phyloP scores from a whole-genome alignment of 2,329 filamentous ascomycete genomes.

The Xylariaceae sp. region DNA sequence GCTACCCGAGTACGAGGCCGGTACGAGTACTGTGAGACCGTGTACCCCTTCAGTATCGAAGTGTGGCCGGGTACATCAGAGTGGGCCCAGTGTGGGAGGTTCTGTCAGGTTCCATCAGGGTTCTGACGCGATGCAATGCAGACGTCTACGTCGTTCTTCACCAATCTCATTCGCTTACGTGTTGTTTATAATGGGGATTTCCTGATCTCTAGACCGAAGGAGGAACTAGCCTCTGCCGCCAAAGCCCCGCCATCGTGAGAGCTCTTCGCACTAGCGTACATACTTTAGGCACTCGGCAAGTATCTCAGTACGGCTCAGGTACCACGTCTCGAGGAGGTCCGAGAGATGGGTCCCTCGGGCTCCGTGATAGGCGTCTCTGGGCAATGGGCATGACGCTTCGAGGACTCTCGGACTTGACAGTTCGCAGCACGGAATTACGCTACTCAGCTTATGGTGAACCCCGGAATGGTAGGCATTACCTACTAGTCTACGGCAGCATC shows the following conservation, averaged over 20 bases:
- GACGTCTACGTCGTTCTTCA: background rate
- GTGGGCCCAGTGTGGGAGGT: background rate
- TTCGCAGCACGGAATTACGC: background rate
- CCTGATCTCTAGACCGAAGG: background rate
- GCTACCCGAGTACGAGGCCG: slow-evolving; percentile 14
- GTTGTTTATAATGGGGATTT: slow-evolving; percentile 11
- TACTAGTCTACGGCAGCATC: background rate
- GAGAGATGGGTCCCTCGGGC: slow-evolving; percentile 8
- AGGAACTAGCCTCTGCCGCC: background rate
- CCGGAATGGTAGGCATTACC: background rate
- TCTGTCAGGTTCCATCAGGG: background rate
- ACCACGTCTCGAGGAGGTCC: slow-evolving; percentile 4
- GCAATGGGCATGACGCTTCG: background rate
- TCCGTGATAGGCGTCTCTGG: slow-evolving; percentile 1
- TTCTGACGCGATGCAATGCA: slow-evolving; percentile 4
- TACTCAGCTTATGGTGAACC: slow-evolving; percentile 9
- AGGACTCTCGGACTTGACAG: slow-evolving; percentile 6
- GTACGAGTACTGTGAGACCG: background rate
- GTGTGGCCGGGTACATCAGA: background rate
- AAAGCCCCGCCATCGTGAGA: background rate
- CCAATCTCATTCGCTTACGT: slow-evolving; percentile 22
- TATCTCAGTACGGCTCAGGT: background rate
- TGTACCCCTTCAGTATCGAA: background rate
- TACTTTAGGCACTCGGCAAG: background rate
- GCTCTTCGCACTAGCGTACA: too few relatives aligned